Evolutionary conservation across 2,329 filamentous ascomycete species (phyloP), one percentile per base, ranked within the genome.

Genomic region (Daldinia eschscholtzii): DNA sequence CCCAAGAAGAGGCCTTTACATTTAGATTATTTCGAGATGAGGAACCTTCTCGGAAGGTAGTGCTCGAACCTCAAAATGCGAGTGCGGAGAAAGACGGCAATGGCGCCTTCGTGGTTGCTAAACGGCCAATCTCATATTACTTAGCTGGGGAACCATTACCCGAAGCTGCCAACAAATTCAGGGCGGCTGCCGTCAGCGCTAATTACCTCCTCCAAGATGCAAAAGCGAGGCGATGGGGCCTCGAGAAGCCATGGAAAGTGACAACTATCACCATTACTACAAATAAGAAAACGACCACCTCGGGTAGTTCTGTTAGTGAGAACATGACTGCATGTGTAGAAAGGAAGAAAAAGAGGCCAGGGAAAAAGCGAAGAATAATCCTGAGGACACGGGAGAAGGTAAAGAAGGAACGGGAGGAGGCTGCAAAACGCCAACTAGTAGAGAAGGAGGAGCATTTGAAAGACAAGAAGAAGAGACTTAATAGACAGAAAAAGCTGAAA

Each of bases 381-480:
- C 70, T 85, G 61, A 81, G 88, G 64, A 83, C 80, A 63, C 82
- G 80, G 66, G 80, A 81, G 33, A 83, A 83, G 74, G 80, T 76
- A 6, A 79, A 78, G 59, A 81, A 79, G 72, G 81, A 83, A 70
- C 81, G 76, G 64, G 80, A 81, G 33, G 80, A 82, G 64, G 78
- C 75, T 4, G 79, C 75, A 28, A 80, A 77, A 70, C 82, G 80
- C 70, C 79, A 81, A 61, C 72, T 79, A 56, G 70, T 81, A 68
- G 81, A 81, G 18, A 90, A 88, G 77, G 87, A 88, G 74, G 84
- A 88, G 71, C 83, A 85, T 56, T 71, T 89, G 33, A 83, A 81
- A 72, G 87, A 89, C 62, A 90, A 89, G 82, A 89, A 88, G 81
- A 88, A 88, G 79, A 82, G 87, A 71, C 75, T 88, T 70, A 91